A percentile compares a stretch with the other conserved stretches of the same genome.
Evolutionary conservation across 208 protist genomes (phyloP).

Genomic region (Sergeia podlipaevii): DNA sequence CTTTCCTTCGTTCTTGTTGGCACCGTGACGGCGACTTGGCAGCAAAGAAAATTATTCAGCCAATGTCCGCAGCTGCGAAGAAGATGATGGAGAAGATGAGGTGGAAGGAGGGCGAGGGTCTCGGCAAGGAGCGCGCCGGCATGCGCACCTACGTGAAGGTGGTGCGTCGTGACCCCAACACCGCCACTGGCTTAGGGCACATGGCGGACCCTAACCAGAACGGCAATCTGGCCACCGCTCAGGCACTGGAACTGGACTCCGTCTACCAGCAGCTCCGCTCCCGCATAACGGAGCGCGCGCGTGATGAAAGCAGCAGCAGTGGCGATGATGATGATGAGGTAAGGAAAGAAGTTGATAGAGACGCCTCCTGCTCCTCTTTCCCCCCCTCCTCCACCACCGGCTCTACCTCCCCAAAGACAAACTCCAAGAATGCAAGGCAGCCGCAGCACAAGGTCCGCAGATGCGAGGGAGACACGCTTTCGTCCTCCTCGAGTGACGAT

Average conservation of each 20-base stretch:
- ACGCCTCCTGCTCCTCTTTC: not conserved
- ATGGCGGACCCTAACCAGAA: slow-evolving; percentile 40
- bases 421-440: not conserved
- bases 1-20: not conserved
- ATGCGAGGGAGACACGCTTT: slow-evolving; percentile 1
- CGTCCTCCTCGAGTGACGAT: slow-evolving; percentile 9
- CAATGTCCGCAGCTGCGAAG: slow-evolving; percentile 70
- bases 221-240: slow-evolving; percentile 33
- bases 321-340: not conserved
- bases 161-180: slow-evolving; percentile 61
- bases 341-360: not conserved
- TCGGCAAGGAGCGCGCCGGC: slow-evolving; percentile 65
- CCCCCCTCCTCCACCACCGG: not conserved
- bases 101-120: slow-evolving; percentile 82
- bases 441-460: slow-evolving; percentile 15
- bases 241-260: slow-evolving; percentile 64
- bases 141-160: slow-evolving; percentile 78
- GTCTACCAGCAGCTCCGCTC: slow-evolving; percentile 40
- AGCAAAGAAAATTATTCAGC: too few species aligned
- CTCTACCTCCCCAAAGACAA: not conserved
- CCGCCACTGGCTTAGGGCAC: slow-evolving; percentile 71
- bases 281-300: slow-evolving; percentile 6
- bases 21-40: too few species aligned
- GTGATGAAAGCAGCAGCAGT: not conserved
- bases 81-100: slow-evolving; percentile 82